Percentiles rank a stretch among this genome's conserved stretches.
These are phyloP conservation scores for Kwoniella heveanensis DNA, from an alignment of 768 basidiomycete species.

Conservation along the genomic window DNA sequence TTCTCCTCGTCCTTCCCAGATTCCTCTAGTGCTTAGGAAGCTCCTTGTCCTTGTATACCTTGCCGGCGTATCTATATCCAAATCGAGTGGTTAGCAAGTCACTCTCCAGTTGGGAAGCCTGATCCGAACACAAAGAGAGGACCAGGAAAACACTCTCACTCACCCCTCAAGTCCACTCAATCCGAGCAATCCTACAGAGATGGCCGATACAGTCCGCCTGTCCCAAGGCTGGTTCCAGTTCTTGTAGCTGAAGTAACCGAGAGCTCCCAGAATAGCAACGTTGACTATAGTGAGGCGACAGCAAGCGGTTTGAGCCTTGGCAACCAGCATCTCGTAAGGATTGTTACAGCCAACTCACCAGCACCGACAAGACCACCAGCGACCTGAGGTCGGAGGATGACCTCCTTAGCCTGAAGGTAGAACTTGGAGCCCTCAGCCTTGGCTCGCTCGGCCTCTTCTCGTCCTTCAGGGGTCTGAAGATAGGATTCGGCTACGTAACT, in stretches of 20 bases:
- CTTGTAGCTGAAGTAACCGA: conserved; percentile 68
- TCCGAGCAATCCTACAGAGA: conserved; percentile 65
- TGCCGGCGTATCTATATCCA: conserved; percentile 59
- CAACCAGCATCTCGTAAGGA: neutral
- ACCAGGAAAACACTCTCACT: conserved; percentile 38
- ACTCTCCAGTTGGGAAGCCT: neutral
- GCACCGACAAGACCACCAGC: conserved; percentile 68
- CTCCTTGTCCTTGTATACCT: conserved; percentile 58
- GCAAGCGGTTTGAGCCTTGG: neutral
- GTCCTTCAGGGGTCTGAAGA: conserved; percentile 64
- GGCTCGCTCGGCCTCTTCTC: conserved; percentile 64
- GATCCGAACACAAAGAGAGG: neutral
- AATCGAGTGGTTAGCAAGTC: conserved; percentile 1
- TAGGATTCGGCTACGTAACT: conserved; percentile 69
- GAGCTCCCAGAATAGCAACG: conserved; percentile 61
- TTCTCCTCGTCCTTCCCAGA: neutral
- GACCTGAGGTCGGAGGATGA: conserved; percentile 67
- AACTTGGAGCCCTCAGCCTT: conserved; percentile 60
- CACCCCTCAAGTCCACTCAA: conserved; percentile 72
- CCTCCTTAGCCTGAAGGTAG: conserved; percentile 64
- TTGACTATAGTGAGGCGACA: conserved; percentile 60
- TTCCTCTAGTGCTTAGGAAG: conserved; percentile 38
- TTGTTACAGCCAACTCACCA: conserved; percentile 58
- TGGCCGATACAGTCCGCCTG: conserved; percentile 63
- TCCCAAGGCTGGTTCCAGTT: conserved; percentile 76